Percentiles rank a stretch among this genome's conserved stretches.
Conservation (phyloP, 805 yeast genomes). For the Metschnikowia arizonensis region DNA sequence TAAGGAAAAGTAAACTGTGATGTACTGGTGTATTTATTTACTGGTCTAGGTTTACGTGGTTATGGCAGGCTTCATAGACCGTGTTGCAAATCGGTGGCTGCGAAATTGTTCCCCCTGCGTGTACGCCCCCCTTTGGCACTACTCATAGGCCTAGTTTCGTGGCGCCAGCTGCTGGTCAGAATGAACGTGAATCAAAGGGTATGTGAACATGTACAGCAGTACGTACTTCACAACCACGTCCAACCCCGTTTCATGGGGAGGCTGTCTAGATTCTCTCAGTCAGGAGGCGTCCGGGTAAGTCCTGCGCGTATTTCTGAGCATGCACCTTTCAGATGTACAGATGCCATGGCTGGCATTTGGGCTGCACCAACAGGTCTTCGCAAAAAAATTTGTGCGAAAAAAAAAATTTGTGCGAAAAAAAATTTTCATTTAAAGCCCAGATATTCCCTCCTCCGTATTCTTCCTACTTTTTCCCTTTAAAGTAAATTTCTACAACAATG, state of each 20-base stretch:
- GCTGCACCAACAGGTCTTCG: slow-evolving; percentile 3
- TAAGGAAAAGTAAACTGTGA: not conserved
- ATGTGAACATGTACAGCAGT: no score
- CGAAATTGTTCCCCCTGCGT: not conserved
- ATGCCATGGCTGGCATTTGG: not conserved
- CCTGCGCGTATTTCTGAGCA: slow-evolving; percentile 5
- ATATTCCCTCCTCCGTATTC: slow-evolving; percentile 13
- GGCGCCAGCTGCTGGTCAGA: not conserved
- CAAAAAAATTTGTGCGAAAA: slow-evolving; percentile 10
- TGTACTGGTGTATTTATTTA: no score
- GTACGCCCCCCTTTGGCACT: not conserved
- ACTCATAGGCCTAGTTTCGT: not conserved
- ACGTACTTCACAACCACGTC: no score
- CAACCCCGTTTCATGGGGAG: not conserved
- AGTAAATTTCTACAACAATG: slow-evolving; percentile 18
- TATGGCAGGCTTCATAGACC: not conserved
- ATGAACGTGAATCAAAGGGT: no score
- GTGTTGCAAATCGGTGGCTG: slow-evolving; percentile 4
- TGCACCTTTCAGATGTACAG: not conserved
- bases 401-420: slow-evolving; percentile 16
- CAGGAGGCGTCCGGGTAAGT: slow-evolving; percentile 3
- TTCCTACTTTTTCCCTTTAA: slow-evolving; percentile 13
- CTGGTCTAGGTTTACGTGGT: not conserved
- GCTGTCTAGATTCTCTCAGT: not conserved
- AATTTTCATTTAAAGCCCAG: slow-evolving; percentile 17